phyloP scores from a whole-genome alignment of 768 basidiomycete genomes.

The Leccinum incarnatum region DNA sequence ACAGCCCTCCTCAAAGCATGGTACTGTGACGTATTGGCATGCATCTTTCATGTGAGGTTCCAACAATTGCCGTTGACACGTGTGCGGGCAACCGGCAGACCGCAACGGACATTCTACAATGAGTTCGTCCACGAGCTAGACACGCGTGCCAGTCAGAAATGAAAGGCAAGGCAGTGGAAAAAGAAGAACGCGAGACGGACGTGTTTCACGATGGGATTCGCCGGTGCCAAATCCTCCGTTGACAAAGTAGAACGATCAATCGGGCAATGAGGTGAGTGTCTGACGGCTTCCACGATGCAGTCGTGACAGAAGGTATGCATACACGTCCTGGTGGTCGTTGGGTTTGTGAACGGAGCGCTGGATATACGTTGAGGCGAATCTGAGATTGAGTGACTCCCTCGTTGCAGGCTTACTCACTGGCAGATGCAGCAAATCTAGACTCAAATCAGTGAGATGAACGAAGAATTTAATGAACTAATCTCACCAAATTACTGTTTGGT shows the following conservation, averaged over 20 bases:
- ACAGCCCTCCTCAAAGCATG: slow-evolving; percentile 51
- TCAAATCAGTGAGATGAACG: not conserved
- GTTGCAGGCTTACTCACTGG: slow-evolving; percentile 39
- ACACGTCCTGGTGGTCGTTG: slow-evolving; percentile 71
- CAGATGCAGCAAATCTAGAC: slow-evolving; percentile 78
- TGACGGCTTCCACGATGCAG: slow-evolving; percentile 72
- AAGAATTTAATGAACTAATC: slow-evolving; percentile 19
- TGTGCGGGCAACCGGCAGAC: slow-evolving; percentile 56
- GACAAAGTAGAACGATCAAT: slow-evolving; percentile 74
- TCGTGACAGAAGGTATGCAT: slow-evolving; percentile 85
- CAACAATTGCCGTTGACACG: slow-evolving; percentile 67
- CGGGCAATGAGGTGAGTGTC: slow-evolving; percentile 71
- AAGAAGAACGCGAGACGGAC: slow-evolving; percentile 18
- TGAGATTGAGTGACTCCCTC: slow-evolving; percentile 1
- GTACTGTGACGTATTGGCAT: slow-evolving; percentile 56
- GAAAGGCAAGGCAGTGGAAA: slow-evolving; percentile 3
- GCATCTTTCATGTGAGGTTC: slow-evolving; percentile 56
- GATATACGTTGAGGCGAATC: slow-evolving; percentile 5
- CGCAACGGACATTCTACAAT: slow-evolving; percentile 67
- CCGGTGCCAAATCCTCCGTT: slow-evolving; percentile 56
- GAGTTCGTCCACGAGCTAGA: slow-evolving; percentile 81
- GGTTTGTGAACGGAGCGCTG: slow-evolving; percentile 74
- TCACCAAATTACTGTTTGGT: slow-evolving; percentile 66
- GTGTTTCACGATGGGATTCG: slow-evolving; percentile 74
- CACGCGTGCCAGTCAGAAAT: slow-evolving; percentile 5